Conservation (phyloP, 805 yeast species). For the Pichia occidentalis region DNA sequence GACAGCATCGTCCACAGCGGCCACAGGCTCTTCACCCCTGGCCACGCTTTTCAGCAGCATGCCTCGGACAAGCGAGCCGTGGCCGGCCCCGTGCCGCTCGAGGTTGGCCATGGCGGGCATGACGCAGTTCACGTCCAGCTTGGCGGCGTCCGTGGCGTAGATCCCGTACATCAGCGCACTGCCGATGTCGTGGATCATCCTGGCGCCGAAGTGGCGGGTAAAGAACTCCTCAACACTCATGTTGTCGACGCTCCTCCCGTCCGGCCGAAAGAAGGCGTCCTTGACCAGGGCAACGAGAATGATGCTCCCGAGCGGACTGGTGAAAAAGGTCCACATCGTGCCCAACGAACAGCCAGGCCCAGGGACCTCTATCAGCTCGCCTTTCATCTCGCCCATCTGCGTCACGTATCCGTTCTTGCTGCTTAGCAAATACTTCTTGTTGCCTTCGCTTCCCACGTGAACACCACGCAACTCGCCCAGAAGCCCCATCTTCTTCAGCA, state of each 20-base stretch:
- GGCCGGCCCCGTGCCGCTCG: slow-evolving; percentile 52
- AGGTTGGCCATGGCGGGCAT: slow-evolving; percentile 48
- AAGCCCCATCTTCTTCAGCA: slow-evolving; percentile 42
- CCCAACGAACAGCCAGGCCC: slow-evolving; percentile 38
- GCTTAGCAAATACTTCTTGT: slow-evolving; percentile 59
- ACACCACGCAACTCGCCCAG: slow-evolving; percentile 53
- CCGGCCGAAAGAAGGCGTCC: slow-evolving; percentile 4
- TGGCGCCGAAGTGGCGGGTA: slow-evolving; percentile 60
- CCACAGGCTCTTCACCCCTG: no score
- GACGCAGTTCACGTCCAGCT: slow-evolving; percentile 59
- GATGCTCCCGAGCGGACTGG: slow-evolving; percentile 18
- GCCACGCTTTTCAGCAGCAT: slow-evolving; percentile 12
- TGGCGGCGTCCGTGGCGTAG: slow-evolving; percentile 75
- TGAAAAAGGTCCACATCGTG: slow-evolving; percentile 28
- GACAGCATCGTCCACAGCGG: slow-evolving; percentile 20
- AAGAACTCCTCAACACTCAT: slow-evolving; percentile 49
- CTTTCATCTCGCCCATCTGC: slow-evolving; percentile 20
- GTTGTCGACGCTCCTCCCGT: slow-evolving; percentile 1
- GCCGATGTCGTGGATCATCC: slow-evolving; percentile 47
- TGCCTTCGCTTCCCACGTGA: slow-evolving; percentile 52
- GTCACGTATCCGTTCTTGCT: slow-evolving; percentile 21
- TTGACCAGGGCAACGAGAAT: slow-evolving; percentile 3
- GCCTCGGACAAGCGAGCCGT: slow-evolving; percentile 52
- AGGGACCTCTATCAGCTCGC: slow-evolving; percentile 39
- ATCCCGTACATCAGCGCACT: slow-evolving; percentile 87